Evolutionary conservation across 257 asterid species (phyloP).

Genomic region (Linderniella brevidens): DNA sequence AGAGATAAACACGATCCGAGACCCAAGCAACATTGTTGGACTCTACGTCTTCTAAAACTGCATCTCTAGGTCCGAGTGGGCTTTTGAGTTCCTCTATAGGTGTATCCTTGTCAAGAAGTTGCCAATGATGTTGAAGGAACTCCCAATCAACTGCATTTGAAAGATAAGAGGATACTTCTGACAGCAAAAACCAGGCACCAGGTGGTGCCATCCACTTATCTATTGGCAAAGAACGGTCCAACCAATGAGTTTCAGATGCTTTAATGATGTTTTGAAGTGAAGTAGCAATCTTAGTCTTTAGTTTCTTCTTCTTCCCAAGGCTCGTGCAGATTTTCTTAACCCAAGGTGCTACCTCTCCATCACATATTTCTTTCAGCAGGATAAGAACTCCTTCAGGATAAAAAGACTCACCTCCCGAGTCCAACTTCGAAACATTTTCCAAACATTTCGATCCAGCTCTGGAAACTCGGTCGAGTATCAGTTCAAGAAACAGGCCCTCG

Average conservation of each 20-base stretch:
- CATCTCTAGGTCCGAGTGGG: constrained; percentile 18
- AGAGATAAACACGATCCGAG: constrained; percentile 71
- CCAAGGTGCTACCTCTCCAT: constrained; percentile 86
- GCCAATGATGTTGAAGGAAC: constrained; percentile 83
- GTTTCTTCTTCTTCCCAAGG: constrained; percentile 75
- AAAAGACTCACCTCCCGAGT: constrained; percentile 18
- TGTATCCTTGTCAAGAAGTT: constrained; percentile 58
- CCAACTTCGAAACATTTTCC: constrained; percentile 9
- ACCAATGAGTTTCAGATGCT: constrained; percentile 56
- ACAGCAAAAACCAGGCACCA: constrained; percentile 89
- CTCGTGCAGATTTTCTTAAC: constrained; percentile 76
- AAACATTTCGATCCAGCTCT: constrained; percentile 26
- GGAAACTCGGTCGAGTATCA: constrained; percentile 55
- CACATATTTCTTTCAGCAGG: constrained; percentile 49
- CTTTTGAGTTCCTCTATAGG: constrained; percentile 23
- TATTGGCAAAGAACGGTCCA: constrained; percentile 31
- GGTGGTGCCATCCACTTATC: constrained; percentile 94
- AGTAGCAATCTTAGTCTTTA: constrained; percentile 38
- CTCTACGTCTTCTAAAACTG: constrained; percentile 29
- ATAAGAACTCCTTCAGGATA: constrained; percentile 30
- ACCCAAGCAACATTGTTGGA: constrained; percentile 67
- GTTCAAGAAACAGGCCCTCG: constrained; percentile 66
- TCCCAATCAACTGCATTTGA: constrained; percentile 79
- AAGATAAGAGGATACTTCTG: constrained; percentile 68
- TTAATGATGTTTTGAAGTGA: constrained; percentile 65